A percentile compares a stretch with the other conserved stretches of the same genome.
These are phyloP conservation scores for Plasmodium gonderi DNA, from an alignment of 169 alveolate genomes.

Conservation along the genomic window DNA sequence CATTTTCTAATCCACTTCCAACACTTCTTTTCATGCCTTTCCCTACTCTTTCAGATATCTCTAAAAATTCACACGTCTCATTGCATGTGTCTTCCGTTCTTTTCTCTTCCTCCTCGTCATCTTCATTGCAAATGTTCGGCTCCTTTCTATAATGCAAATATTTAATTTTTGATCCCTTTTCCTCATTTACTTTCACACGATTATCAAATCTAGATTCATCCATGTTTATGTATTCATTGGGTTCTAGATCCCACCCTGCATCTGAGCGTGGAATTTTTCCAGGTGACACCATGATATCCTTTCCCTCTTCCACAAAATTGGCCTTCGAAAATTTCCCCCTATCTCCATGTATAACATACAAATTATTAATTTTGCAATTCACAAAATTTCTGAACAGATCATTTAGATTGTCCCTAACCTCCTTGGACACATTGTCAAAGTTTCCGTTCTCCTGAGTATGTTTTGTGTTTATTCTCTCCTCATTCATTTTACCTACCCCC, in stretches of 20 bases:
- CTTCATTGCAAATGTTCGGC: background rate
- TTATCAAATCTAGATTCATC: background rate
- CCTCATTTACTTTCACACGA: background rate
- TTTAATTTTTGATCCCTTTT: background rate
- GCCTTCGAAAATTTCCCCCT: background rate
- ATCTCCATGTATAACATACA: slow-evolving; percentile 49
- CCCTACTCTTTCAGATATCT: background rate
- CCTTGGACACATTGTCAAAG: slow-evolving; percentile 29
- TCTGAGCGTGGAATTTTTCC: background rate
- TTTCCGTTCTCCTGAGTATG: background rate
- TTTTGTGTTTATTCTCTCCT: background rate
- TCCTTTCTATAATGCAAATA: background rate
- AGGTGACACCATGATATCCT: background rate
- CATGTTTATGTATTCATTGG: background rate
- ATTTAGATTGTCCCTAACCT: slow-evolving; percentile 24
- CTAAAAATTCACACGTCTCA: background rate
- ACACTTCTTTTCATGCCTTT: too few species aligned
- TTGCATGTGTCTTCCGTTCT: background rate
- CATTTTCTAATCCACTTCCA: background rate
- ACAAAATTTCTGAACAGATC: slow-evolving; percentile 50
- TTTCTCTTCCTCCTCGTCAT: background rate
- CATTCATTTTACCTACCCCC: background rate
- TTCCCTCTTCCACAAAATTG: background rate
- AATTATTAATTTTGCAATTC: slow-evolving; percentile 42
- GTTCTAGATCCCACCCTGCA: background rate